Conservation (phyloP, 2,329 filamentous ascomycete genomes). For the Berkeleyomyces rouxiae region DNA sequence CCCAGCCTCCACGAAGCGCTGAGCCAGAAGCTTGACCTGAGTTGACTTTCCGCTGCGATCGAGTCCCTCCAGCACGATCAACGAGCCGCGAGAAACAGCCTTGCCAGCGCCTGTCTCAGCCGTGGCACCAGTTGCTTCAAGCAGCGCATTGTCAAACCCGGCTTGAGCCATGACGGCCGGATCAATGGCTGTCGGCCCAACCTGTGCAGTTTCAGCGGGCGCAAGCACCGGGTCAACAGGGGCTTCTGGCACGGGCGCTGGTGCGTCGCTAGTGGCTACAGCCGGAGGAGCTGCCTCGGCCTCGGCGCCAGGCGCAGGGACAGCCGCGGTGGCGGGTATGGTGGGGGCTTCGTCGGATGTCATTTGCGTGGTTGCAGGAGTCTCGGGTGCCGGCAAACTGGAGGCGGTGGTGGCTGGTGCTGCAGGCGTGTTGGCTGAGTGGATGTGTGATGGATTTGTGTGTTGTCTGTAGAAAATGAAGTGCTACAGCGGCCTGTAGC, state of each 20-base stretch:
- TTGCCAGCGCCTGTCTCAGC: conserved; percentile 7
- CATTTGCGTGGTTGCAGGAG: background rate
- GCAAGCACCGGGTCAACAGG: background rate
- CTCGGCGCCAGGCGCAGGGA: background rate
- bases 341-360: conserved; percentile 4
- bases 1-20: conserved; percentile 33
- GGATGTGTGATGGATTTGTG: background rate
- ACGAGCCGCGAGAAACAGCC: conserved; percentile 38
- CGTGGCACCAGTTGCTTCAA: background rate
- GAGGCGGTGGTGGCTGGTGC: background rate
- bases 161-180: background rate
- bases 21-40: conserved; percentile 56
- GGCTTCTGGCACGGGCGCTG: background rate
- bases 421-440: background rate
- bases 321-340: conserved; percentile 3
- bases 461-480: background rate
- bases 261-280: background rate
- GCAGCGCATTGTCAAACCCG: background rate
- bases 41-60: conserved; percentile 88
- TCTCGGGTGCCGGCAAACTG: background rate
- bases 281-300: background rate
- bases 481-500: background rate
- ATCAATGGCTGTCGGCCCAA: background rate
- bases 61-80: conserved; percentile 76
- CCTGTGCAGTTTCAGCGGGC: background rate